Conservation (phyloP, 495 filamentous ascomycete species). For the Penicillium paradoxum region DNA sequence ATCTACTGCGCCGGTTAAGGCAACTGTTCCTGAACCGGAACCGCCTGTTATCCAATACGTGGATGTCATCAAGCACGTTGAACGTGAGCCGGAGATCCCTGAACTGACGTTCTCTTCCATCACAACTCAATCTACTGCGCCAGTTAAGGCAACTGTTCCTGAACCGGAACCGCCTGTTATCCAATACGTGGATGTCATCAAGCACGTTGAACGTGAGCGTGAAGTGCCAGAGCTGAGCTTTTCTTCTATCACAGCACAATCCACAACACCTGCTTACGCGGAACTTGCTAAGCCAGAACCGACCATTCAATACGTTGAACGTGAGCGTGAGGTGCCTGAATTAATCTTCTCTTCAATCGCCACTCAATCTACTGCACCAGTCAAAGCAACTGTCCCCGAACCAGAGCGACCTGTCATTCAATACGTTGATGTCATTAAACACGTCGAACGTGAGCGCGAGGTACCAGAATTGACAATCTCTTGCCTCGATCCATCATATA, state of each 20-base stretch:
- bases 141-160: neutral
- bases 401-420: constrained; percentile 11
- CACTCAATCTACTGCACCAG: constrained; percentile 47
- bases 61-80: constrained; percentile 6
- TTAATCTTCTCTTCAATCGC: constrained; percentile 47
- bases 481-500: constrained; percentile 11
- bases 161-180: constrained; percentile 9
- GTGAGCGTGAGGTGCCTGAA: constrained; percentile 15
- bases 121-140: neutral
- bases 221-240: constrained; percentile 22
- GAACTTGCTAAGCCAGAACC: constrained; percentile 5
- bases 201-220: constrained; percentile 11
- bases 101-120: constrained; percentile 3
- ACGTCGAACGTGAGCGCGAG: constrained; percentile 7
- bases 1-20: constrained; percentile 20
- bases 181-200: neutral
- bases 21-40: constrained; percentile 8
- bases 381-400: constrained; percentile 27
- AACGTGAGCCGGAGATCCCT: constrained; percentile 3
- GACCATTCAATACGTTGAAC: constrained; percentile 6
- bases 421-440: constrained; percentile 10
- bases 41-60: constrained; percentile 3
- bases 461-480: constrained; percentile 11
- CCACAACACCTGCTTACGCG: constrained; percentile 20
- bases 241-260: constrained; percentile 21